Percentiles rank a stretch among this genome's conserved stretches.
phyloP scores from a whole-genome alignment of 192 early-diverging fungal species.

The Thamnidium elegans region DNA sequence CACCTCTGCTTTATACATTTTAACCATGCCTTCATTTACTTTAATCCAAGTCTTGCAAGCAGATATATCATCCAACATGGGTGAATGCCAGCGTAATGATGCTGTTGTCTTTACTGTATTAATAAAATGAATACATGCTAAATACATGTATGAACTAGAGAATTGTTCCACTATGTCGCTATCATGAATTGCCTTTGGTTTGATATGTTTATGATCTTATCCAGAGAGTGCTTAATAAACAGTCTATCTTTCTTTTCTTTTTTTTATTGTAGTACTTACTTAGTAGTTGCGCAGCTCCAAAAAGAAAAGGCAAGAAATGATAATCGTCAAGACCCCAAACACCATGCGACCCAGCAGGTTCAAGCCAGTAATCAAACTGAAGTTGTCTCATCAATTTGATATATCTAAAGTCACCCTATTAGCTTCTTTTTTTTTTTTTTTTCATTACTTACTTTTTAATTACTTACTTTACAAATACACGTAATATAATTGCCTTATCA shows the following conservation, averaged over 20 bases:
- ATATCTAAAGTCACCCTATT: slow-evolving; percentile 63
- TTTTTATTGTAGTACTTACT: slow-evolving; percentile 31
- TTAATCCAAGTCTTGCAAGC: slow-evolving; percentile 89
- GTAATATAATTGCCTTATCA: slow-evolving; percentile 72
- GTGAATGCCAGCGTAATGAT: slow-evolving; percentile 82
- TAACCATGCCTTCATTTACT: slow-evolving; percentile 89
- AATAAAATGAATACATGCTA: slow-evolving; percentile 91
- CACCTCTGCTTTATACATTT: slow-evolving; percentile 95
- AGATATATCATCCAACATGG: slow-evolving; percentile 96
- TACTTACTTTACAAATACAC: slow-evolving; percentile 66
- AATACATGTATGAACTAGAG: slow-evolving; percentile 92
- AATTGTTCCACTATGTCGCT: slow-evolving; percentile 85
- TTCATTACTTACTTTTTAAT: background rate
- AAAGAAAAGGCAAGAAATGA: slow-evolving; percentile 94
- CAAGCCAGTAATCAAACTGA: slow-evolving; percentile 91
- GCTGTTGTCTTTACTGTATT: slow-evolving; percentile 71
- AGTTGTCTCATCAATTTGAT: slow-evolving; percentile 85
- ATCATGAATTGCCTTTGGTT: slow-evolving; percentile 94
- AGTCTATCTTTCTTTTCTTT: background rate
- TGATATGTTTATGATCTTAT: slow-evolving; percentile 81
- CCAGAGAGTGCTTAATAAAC: background rate
- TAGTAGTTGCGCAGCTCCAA: slow-evolving; percentile 83
- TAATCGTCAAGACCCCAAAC: slow-evolving; percentile 99
- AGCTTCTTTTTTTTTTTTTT: background rate
- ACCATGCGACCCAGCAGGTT: slow-evolving; percentile 96